A percentile compares a stretch with the other conserved stretches of the same genome.
These are phyloP conservation scores for Daldinia decipiens DNA, from an alignment of 495 filamentous ascomycete genomes.

Conservation along the genomic window DNA sequence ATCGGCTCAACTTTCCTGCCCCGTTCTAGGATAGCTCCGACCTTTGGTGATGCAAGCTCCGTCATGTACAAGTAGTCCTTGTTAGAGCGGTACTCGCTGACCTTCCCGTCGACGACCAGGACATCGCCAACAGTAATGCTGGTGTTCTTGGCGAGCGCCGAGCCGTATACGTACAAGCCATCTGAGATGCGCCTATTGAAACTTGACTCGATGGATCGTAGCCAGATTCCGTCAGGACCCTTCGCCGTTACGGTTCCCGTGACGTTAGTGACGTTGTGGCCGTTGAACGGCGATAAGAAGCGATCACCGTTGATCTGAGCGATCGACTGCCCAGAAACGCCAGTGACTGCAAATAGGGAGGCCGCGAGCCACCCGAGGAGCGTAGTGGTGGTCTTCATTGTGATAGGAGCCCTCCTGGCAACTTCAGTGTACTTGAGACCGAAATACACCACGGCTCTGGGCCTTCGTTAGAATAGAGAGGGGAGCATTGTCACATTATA, in stretches of 20 bases:
- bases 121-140: slow-evolving; percentile 65
- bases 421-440: neutral
- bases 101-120: slow-evolving; percentile 63
- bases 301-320: slow-evolving; percentile 68
- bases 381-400: slow-evolving; percentile 20
- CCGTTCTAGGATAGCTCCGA: slow-evolving; percentile 56
- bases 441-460: neutral
- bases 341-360: slow-evolving; percentile 16
- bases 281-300: slow-evolving; percentile 66
- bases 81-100: slow-evolving; percentile 64
- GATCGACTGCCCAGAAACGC: slow-evolving; percentile 60
- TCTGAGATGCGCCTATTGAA: slow-evolving; percentile 57
- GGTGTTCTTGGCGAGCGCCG: slow-evolving; percentile 49
- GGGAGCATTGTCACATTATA: slow-evolving; percentile 13
- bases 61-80: slow-evolving; percentile 65
- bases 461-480: neutral
- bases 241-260: slow-evolving; percentile 69
- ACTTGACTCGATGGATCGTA: slow-evolving; percentile 61
- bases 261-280: slow-evolving; percentile 61
- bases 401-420: neutral
- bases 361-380: slow-evolving; percentile 13
- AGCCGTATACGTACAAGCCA: slow-evolving; percentile 67
- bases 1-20: slow-evolving; percentile 60
- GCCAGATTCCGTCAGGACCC: slow-evolving; percentile 65
- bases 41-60: slow-evolving; percentile 62